Evolutionary conservation across 2,329 filamentous ascomycete species (phyloP).

Genomic region (Ascochyta pisi): DNA sequence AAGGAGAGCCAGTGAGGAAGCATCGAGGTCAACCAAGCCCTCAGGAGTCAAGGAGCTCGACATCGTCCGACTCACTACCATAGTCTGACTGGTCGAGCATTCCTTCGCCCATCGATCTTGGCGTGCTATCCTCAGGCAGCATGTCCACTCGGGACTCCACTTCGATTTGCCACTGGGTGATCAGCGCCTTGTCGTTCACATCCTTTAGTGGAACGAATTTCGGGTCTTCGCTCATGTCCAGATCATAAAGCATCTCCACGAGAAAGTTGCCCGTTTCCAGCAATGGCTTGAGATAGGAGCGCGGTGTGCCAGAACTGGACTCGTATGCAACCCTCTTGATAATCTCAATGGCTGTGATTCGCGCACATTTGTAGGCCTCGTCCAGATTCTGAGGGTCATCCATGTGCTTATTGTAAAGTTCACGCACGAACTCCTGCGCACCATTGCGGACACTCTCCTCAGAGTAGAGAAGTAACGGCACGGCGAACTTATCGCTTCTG

Average conservation of each 20-base stretch:
- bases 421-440: conserved; percentile 28
- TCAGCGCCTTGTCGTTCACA: conserved; percentile 30
- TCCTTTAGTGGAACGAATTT: conserved; percentile 28
- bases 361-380: conserved; percentile 12
- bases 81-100: conserved; percentile 47
- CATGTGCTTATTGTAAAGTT: conserved; percentile 30
- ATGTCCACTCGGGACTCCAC: conserved; percentile 32
- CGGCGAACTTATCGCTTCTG: conserved; percentile 25
- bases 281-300: conserved; percentile 35
- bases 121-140: conserved; percentile 40
- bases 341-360: background rate
- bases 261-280: conserved; percentile 31
- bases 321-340: conserved; percentile 33
- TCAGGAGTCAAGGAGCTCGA: conserved; percentile 30
- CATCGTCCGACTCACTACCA: conserved; percentile 47
- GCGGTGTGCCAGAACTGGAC: conserved; percentile 29
- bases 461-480: conserved; percentile 38
- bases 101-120: conserved; percentile 38
- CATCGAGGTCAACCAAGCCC: background rate
- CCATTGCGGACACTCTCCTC: conserved; percentile 38
- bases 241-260: conserved; percentile 24
- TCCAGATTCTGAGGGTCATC: conserved; percentile 15
- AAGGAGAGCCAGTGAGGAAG: background rate
- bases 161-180: conserved; percentile 31
- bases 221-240: conserved; percentile 31